Evolutionary conservation across 1,139 yeast species (phyloP), one percentile per base, ranked within the genome.

Genomic region (Candida buenavistaensis): DNA sequence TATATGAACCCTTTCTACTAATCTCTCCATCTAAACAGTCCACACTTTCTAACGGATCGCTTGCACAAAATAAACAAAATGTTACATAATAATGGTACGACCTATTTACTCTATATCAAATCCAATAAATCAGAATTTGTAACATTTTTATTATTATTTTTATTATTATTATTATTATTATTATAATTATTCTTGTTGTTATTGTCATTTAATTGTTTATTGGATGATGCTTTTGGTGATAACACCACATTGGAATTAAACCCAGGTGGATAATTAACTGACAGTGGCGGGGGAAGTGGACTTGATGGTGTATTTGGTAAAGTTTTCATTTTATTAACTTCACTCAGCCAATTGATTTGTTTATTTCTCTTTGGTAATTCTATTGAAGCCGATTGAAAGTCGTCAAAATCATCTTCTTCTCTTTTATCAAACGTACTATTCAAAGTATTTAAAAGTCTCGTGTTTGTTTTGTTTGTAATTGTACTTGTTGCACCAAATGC

Each of bases 351-450:
- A 32, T 56, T 46, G 17, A 54, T 45, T 17, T 31, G 30, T n/a
- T 21, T 25, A 17, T 27, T 32, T 5, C 26, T 16, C 2, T 8
- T 19, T 5, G 35, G 30, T 22, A 27, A 27, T 19, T 35, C 22
- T n/a, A 30, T 23, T 6, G 36, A 19, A 4, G 60, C 62, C 41
- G 51, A 55, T 33, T 60, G 67, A 43, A 61, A 62, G 14, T 58
- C 63, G 32, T 55, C 59, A 37, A 60, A 60, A 12, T 59, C 67
- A 33, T 59, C 64, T 14, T 56, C 62, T 13, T 51, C 58, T 12
- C 35, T 36, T 16, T 37, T 37, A 5, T 46, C 45, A 29, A 38
- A 52, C 3, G 57, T 49, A 19, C 51, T 47, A 11, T 57, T 44
- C 36, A 60, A 44, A 2, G 56, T 45, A 27, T 46, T 45, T 25